These are phyloP conservation scores for Amanita thiersii DNA, from an alignment of 768 basidiomycete genomes.

Conservation along the genomic window DNA sequence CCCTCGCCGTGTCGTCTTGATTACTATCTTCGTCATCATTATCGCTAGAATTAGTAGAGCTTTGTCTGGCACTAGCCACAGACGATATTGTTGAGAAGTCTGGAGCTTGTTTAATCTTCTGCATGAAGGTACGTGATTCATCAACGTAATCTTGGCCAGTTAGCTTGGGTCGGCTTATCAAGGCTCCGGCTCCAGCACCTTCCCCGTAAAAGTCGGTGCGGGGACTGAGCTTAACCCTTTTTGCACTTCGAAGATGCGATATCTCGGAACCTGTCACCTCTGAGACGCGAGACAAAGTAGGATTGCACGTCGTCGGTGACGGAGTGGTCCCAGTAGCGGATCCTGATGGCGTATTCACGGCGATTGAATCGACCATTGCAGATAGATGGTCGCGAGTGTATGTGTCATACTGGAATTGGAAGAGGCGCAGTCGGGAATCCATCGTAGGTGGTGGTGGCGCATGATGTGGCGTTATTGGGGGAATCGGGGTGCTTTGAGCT, in stretches of 20 bases:
- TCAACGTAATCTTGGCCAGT: constrained; percentile 65
- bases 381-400: constrained; percentile 92
- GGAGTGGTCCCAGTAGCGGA: constrained; percentile 37
- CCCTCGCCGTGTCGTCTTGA: constrained; percentile 7
- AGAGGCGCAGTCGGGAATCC: constrained; percentile 76
- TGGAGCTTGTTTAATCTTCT: constrained; percentile 69
- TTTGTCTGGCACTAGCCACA: constrained; percentile 32
- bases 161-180: constrained; percentile 39
- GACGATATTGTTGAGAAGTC: constrained; percentile 75
- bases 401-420: constrained; percentile 94
- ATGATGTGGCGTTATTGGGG: constrained; percentile 20
- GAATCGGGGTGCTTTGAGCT: constrained; percentile 56
- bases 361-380: constrained; percentile 91
- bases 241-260: constrained; percentile 63
- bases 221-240: constrained; percentile 75
- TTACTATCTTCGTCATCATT: constrained; percentile 10
- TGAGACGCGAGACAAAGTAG: constrained; percentile 38
- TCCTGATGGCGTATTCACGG: constrained; percentile 64
- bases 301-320: constrained; percentile 37
- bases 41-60: constrained; percentile 6
- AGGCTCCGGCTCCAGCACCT: constrained; percentile 36
- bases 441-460: constrained; percentile 30
- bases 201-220: constrained; percentile 49
- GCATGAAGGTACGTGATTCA: constrained; percentile 71
- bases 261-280: constrained; percentile 32